Percentiles rank a stretch among this genome's conserved stretches.
Evolutionary conservation across 164 flowering plant genomes (phyloP).

Genomic region (Houttuynia cordata): DNA sequence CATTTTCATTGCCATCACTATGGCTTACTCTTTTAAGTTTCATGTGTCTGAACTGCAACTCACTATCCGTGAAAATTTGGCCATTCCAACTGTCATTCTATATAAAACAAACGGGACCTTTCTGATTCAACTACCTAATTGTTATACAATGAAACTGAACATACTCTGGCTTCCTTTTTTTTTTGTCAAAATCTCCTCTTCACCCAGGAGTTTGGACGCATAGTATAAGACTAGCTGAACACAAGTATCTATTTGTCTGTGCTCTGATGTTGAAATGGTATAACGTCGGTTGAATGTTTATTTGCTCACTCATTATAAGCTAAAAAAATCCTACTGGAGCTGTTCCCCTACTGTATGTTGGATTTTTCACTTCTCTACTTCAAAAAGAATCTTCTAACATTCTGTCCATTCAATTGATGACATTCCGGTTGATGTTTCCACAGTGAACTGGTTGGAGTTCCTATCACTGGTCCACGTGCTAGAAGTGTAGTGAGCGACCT

Average conservation of each 20-base stretch:
- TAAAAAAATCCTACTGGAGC: neutral
- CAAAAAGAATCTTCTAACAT: neutral
- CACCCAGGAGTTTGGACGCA: neutral
- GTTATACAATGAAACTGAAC: too few species aligned
- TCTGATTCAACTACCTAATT: too few species aligned
- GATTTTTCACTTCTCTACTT: neutral
- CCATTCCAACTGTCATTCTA: too few species aligned
- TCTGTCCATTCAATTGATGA: neutral
- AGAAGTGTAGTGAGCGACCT: constrained; percentile 49
- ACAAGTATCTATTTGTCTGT: neutral
- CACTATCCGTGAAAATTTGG: too few species aligned
- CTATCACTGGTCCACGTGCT: constrained; percentile 12
- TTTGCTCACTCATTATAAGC: neutral
- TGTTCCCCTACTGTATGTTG: neutral
- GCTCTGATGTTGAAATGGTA: too few species aligned
- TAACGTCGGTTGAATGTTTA: neutral
- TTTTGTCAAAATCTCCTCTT: too few species aligned
- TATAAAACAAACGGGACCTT: too few species aligned
- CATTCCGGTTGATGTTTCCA: neutral
- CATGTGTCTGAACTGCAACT: too few species aligned
- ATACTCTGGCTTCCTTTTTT: too few species aligned
- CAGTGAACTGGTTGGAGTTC: constrained; percentile 25
- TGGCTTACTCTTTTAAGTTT: too few species aligned
- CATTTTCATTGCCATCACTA: too few species aligned
- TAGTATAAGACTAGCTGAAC: neutral